phyloP scores from a whole-genome alignment of 768 basidiomycete genomes.

The Solioccasus polychromus region DNA sequence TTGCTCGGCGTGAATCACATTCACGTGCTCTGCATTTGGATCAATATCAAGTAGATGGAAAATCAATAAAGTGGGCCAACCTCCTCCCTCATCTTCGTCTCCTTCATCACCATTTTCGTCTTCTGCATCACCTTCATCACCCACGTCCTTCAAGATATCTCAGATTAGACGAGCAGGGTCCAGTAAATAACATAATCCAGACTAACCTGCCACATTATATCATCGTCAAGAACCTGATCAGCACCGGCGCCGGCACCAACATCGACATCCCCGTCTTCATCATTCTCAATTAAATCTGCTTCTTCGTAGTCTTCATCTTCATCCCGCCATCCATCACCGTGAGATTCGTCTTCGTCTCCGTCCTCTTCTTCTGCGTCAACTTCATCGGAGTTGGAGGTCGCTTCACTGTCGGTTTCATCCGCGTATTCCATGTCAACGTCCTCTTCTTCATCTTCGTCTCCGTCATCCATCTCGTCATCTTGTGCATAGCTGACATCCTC shows the following conservation, averaged over 20 bases:
- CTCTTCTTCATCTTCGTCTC: slow-evolving; percentile 76
- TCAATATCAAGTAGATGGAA: slow-evolving; percentile 9
- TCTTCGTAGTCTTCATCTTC: slow-evolving; percentile 55
- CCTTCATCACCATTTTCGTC: slow-evolving; percentile 65
- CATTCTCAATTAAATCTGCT: slow-evolving; percentile 61
- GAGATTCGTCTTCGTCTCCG: slow-evolving; percentile 50
- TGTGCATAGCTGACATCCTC: slow-evolving; percentile 66
- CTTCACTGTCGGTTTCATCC: slow-evolving; percentile 79
- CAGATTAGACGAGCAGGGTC: slow-evolving; percentile 9
- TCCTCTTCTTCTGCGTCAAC: slow-evolving; percentile 64
- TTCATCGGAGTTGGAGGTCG: slow-evolving; percentile 73
- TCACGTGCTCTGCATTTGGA: slow-evolving; percentile 41
- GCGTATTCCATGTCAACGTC: slow-evolving; percentile 88
- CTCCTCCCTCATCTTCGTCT: slow-evolving; percentile 31
- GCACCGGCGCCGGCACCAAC: slow-evolving; percentile 52
- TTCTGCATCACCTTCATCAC: slow-evolving; percentile 48
- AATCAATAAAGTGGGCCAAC: slow-evolving; percentile 4
- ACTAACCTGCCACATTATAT: slow-evolving; percentile 59
- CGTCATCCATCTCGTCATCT: slow-evolving; percentile 80
- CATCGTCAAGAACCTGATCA: slow-evolving; percentile 46
- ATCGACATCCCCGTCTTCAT: slow-evolving; percentile 48
- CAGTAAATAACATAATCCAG: neutral
- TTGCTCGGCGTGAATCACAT: slow-evolving; percentile 60
- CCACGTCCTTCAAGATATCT: slow-evolving; percentile 45
- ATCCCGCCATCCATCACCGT: slow-evolving; percentile 52